Evolutionary conservation across 495 filamentous ascomycete species (phyloP).

Genomic region (Penicillium roqueforti): DNA sequence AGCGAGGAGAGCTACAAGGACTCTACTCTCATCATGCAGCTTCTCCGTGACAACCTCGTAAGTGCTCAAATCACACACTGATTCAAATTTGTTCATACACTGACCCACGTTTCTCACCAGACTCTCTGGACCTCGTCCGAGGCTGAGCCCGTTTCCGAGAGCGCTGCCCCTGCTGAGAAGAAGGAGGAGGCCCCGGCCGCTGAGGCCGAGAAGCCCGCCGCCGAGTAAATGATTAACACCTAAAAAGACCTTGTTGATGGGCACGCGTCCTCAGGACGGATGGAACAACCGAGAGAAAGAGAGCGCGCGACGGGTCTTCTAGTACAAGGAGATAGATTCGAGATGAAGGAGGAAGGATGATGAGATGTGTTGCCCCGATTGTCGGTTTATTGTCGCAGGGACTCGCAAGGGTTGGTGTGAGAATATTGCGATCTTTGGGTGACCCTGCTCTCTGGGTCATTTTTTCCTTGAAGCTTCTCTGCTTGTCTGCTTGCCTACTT

Average conservation of each 20-base stretch:
- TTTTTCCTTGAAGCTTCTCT: constrained; percentile 13
- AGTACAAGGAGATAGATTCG: constrained; percentile 15
- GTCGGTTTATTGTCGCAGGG: constrained; percentile 10
- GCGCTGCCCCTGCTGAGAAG: constrained; percentile 55
- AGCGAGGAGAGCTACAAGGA: constrained; percentile 99
- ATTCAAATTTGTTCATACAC: background rate
- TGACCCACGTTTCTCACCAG: constrained; percentile 45
- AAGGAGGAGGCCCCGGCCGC: constrained; percentile 54
- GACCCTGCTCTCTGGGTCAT: background rate
- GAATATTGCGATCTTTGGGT: background rate
- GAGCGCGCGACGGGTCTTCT: constrained; percentile 16
- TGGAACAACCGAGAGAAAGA: constrained; percentile 20
- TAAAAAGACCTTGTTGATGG: constrained; percentile 35
- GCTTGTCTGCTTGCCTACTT: no score
- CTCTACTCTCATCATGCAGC: constrained; percentile 99
- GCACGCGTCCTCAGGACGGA: constrained; percentile 35
- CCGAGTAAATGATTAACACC: constrained; percentile 45
- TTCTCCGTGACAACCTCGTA: constrained; percentile 97
- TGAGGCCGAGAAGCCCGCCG: constrained; percentile 59
- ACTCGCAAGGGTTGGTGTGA: constrained; percentile 11
- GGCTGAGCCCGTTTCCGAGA: constrained; percentile 67
- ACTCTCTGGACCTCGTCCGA: constrained; percentile 99
- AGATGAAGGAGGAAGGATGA: constrained; percentile 3
- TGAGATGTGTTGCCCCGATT: constrained; percentile 10
- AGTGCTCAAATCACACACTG: constrained; percentile 21